Evolutionary conservation across 2,329 filamentous ascomycete genomes (phyloP).

Genomic region (Nannizziopsis arthrosporioides): DNA sequence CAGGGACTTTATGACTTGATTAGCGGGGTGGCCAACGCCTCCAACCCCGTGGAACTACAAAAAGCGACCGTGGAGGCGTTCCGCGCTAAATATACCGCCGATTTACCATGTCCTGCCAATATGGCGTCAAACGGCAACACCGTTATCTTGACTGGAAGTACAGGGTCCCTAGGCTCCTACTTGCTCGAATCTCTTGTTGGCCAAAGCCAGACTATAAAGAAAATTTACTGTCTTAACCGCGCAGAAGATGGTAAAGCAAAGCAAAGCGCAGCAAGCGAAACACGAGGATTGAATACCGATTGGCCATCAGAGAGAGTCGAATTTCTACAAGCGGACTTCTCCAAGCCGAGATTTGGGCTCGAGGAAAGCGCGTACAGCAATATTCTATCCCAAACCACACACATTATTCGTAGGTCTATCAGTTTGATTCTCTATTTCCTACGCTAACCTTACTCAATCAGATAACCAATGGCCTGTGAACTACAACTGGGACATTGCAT

Average conservation of each 20-base stretch:
- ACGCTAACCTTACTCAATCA: background rate
- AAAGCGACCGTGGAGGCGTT: too few relatives aligned
- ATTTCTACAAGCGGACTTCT: background rate
- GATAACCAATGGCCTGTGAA: slow-evolving; percentile 24
- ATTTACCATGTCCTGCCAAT: too few relatives aligned
- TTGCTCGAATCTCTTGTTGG: background rate
- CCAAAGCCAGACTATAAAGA: background rate
- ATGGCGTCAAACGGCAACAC: background rate
- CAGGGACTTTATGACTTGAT: too few relatives aligned
- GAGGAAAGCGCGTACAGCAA: background rate
- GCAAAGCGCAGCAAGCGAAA: background rate
- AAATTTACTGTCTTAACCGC: slow-evolving; percentile 2
- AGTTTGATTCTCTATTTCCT: background rate
- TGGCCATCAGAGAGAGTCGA: background rate
- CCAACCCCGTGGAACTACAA: too few relatives aligned
- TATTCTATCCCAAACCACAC: background rate
- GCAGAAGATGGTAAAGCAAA: background rate
- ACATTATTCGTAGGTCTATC: slow-evolving; percentile 3
- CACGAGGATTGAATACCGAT: background rate
- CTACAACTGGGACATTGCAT: slow-evolving; percentile 23
- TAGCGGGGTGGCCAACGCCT: too few relatives aligned
- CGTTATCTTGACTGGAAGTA: slow-evolving; percentile 1
- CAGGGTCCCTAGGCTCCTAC: slow-evolving; percentile 3
- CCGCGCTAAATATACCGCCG: too few relatives aligned
- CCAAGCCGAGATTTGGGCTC: background rate